Evolutionary conservation across 2,329 filamentous ascomycete genomes (phyloP), one percentile per base, ranked within the genome.

Genomic region (Aspergillus vadensis): DNA sequence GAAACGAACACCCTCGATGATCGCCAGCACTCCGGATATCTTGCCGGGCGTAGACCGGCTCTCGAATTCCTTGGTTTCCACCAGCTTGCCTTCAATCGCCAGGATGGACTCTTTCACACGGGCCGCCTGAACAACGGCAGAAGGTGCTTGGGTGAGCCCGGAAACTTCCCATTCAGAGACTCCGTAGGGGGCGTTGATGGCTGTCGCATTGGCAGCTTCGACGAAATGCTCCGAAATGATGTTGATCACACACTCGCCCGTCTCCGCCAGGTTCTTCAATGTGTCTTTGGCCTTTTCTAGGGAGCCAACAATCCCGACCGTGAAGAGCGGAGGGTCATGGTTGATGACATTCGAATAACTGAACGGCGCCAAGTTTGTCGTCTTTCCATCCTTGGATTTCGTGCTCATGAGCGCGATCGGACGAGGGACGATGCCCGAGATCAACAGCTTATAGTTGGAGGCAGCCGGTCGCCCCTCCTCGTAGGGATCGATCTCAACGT

Each of bases 381-480:
- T 81, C 36, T 70, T 76, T 21, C 90, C 91, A 69, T 92, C 89
- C 41, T 79, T 79, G 2, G 80, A 83, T 38, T 81, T 74, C 1
- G 86, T 89, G 53, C 81, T 83, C 14, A 88, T 76, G 64, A 88
- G 86, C 1, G 85, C 86, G 49, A 97, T 89, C 12, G 94, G 94
- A 12, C 94, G 86, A 1, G 94, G 94, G 15, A 92, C 84, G 66
- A 97, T 86, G 64, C 86, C 87, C 17, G 87, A 91, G 76, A 97
- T 96, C 63, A 97, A 82, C 14, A 97, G 85, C 78, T 96, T 97
- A 85, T 98, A 97, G 83, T 97, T 97, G 79, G 85, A 87, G 1
- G 81, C 78, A 0, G 86, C 78, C 0, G 87, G 83, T 0, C 93
- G 85, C 32, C 88, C 90, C 27, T 86, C 80, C 58, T 83, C 88